Conservation (phyloP, 1,139 yeast species). For the Ogataea hybrid region DNA sequence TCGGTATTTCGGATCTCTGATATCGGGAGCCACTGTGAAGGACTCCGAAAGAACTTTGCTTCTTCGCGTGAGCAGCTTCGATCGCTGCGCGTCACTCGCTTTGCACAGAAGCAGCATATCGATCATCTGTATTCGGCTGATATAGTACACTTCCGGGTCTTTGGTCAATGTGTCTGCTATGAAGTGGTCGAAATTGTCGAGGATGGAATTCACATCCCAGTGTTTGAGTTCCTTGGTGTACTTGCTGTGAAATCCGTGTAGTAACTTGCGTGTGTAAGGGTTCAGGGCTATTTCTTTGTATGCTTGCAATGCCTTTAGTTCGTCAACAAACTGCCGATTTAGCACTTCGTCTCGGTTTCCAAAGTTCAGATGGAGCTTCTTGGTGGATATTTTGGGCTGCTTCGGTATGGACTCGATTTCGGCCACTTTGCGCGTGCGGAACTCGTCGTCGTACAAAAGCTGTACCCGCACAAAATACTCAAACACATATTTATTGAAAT, state of each 20-base stretch:
- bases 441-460: conserved; percentile 24
- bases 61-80: conserved; percentile 12
- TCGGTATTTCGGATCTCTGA: conserved; percentile 9
- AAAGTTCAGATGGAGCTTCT: conserved; percentile 22
- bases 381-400: conserved; percentile 19
- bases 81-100: conserved; percentile 14
- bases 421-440: conserved; percentile 16
- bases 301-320: conserved; percentile 14
- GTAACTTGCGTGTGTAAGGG: conserved; percentile 17
- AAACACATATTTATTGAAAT: conserved; percentile 22
- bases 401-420: conserved; percentile 19
- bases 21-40: conserved; percentile 14
- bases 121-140: conserved; percentile 15
- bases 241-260: conserved; percentile 17
- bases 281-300: conserved; percentile 17
- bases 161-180: conserved; percentile 2
- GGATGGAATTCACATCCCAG: conserved; percentile 14
- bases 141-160: conserved; percentile 10
- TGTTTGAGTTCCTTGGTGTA: conserved; percentile 18
- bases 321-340: conserved; percentile 21
- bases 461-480: conserved; percentile 28
- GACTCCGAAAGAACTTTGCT: conserved; percentile 8
- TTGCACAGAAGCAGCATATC: conserved; percentile 18
- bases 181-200: conserved; percentile 12
- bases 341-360: conserved; percentile 22